Evolutionary conservation across 169 alveolate genomes (phyloP).

Genomic region (Cryptosporidium xiaoi): DNA sequence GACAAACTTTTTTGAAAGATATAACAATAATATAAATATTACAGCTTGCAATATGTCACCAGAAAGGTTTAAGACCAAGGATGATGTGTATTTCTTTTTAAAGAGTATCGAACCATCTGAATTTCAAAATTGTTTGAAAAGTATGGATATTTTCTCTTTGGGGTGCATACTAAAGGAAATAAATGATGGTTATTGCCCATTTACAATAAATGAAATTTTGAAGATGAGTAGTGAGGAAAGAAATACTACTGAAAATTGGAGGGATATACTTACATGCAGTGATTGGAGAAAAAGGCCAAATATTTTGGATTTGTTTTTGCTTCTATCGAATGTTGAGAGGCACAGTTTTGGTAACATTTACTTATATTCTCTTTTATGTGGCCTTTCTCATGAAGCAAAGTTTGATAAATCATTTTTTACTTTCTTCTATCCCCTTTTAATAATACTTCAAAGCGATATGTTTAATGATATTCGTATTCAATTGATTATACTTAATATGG

Average conservation of each 20-base stretch:
- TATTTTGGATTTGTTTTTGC: not conserved
- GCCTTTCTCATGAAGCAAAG: not conserved
- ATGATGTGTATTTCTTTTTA: not conserved
- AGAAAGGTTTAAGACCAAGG: conserved; percentile 30
- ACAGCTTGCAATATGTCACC: conserved; percentile 35
- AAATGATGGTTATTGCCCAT: conserved; percentile 8
- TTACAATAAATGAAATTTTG: conserved; percentile 42
- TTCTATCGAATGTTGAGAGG: not conserved
- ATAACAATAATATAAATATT: conserved; percentile 1
- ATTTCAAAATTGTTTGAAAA: not conserved
- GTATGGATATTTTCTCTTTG: conserved; percentile 57
- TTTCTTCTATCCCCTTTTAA: conserved; percentile 57
- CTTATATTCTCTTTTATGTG: too few relatives aligned
- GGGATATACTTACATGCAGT: not conserved
- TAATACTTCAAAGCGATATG: conserved; percentile 26
- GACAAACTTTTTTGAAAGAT: conserved; percentile 60
- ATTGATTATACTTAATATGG: conserved; percentile 12
- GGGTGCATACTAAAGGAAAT: conserved; percentile 53
- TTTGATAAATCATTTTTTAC: conserved; percentile 27
- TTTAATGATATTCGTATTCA: conserved; percentile 38
- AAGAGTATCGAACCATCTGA: not conserved
- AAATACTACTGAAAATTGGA: not conserved
- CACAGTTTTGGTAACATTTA: not conserved
- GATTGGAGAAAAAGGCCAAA: conserved; percentile 11
- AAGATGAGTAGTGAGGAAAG: not conserved